Base-by-base conservation (phyloP, 2,329 filamentous ascomycete species). In the Sphaerostilbella broomeana region DNA sequence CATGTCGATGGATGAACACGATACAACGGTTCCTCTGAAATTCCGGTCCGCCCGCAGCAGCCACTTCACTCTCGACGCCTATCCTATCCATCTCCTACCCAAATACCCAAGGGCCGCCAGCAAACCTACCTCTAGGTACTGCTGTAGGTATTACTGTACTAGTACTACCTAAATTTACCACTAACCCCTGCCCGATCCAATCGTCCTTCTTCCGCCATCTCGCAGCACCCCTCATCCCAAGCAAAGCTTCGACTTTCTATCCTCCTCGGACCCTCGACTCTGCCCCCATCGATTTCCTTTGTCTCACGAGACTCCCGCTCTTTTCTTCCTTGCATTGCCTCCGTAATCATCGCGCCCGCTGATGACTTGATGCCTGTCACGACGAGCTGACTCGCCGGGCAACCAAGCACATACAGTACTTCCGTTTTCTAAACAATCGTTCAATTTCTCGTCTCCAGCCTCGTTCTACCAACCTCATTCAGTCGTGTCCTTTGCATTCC, bases 21-120 rank as follows among this genome's bases (percentile, higher is more conserved):
- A 8, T 13, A 28, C 26, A 25, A 16, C 54, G 54, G 55, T 51
- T 41, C 44, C 49, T 56, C 41, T 56, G 46, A 56, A 55, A 57
- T 53, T 58, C 56, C 55, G 54, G 46, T 50, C 47, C 46, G 39
- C 22, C 45, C 46, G 34, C 43, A 43, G 24, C 41, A 35, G 25
- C 44, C 35, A 27, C 43, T 43, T 33, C 47, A 38, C 36, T 45
- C 35, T 28, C 27, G 13, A 20, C 22, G 33, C 27, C 33, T 18
- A 25, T 22, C 16, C 11, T 25, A 27, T 28, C 36, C 29, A 33
- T 13, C 19, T 21, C 19, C 20, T 27, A 18, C 13, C 22, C 19
- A 18, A 39, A 26, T 21, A n/a, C 15, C 16, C 25, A 30, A 19
- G 22, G n/a, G n/a, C n/a, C n/a, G n/a, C n/a, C n/a, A n/a, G n/a